Conservation (phyloP, 805 yeast species). For the Nakazawaea holstii region DNA sequence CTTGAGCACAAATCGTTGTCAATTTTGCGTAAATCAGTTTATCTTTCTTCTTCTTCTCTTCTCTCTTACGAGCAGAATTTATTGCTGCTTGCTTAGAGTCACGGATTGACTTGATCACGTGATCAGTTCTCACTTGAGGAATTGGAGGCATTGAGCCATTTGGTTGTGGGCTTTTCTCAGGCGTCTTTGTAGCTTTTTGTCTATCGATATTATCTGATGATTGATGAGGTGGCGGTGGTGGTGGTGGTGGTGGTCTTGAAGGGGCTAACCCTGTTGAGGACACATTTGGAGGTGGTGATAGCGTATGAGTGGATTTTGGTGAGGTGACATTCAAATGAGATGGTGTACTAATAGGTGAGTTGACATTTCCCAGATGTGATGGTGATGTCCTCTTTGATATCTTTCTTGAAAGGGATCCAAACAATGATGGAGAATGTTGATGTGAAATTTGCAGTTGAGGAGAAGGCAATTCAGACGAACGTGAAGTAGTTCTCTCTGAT, state of each 20-base stretch:
- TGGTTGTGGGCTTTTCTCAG: background rate
- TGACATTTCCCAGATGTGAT: constrained; percentile 10
- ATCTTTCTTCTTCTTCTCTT: constrained; percentile 68
- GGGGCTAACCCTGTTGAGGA: constrained; percentile 16
- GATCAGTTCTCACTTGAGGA: constrained; percentile 24
- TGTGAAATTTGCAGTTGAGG: constrained; percentile 3
- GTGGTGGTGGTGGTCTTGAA: constrained; percentile 30
- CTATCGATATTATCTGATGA: constrained; percentile 18
- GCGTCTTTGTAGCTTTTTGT: constrained; percentile 3
- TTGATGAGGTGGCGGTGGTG: constrained; percentile 24
- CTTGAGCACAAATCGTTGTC: constrained; percentile 71
- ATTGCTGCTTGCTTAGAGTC: constrained; percentile 43
- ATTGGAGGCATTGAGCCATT: constrained; percentile 17
- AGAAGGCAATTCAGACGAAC: constrained; percentile 9
- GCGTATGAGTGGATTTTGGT: background rate
- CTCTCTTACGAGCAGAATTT: constrained; percentile 63
- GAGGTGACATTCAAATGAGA: no score
- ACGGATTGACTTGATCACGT: constrained; percentile 17
- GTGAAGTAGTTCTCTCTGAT: constrained; percentile 17
- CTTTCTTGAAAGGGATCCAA: constrained; percentile 21
- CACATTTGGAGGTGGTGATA: constrained; percentile 6
- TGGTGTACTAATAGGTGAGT: no score
- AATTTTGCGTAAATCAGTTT: constrained; percentile 68
- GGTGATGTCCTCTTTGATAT: constrained; percentile 16
- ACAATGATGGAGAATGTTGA: constrained; percentile 11